A percentile compares a stretch with the other conserved stretches of the same genome.
Evolutionary conservation across 345 rosid species (phyloP).

Genomic region (Streptanthus diversifolius): DNA sequence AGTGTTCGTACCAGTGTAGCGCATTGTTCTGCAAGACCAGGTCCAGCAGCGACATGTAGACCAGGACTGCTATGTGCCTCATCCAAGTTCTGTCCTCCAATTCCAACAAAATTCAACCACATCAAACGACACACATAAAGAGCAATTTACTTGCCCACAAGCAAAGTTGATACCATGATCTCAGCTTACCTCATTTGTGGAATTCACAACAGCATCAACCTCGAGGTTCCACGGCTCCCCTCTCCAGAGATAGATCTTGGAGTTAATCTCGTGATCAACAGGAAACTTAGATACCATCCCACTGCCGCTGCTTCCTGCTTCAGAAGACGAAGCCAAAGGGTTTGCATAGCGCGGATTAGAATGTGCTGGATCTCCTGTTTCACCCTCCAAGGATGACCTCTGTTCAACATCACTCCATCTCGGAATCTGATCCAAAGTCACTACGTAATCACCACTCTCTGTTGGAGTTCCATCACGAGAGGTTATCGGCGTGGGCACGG

Average conservation of each 20-base stretch:
- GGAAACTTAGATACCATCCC: conserved; percentile 80
- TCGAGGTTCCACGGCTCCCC: conserved; percentile 97
- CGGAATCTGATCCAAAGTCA: conserved; percentile 85
- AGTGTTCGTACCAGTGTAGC: conserved; percentile 57
- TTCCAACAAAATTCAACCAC: conserved; percentile 2
- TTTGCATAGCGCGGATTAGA: conserved; percentile 61
- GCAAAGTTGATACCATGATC: not conserved
- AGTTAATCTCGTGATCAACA: conserved; percentile 78
- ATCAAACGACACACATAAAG: not conserved
- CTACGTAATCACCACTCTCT: conserved; percentile 58
- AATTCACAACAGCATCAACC: conserved; percentile 97
- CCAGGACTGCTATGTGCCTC: conserved; percentile 93
- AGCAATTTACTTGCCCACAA: not conserved
- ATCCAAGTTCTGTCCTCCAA: conserved; percentile 69
- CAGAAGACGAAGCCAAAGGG: conserved; percentile 58
- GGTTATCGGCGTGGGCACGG: conserved; percentile 51
- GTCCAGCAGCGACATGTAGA: conserved; percentile 95
- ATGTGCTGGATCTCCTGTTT: conserved; percentile 56
- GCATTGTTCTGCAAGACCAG: conserved; percentile 94
- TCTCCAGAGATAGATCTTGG: conserved; percentile 84
- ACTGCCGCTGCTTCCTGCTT: conserved; percentile 47
- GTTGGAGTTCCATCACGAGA: conserved; percentile 51
- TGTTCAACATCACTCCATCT: conserved; percentile 88
- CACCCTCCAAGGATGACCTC: conserved; percentile 49
- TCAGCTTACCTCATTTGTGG: conserved; percentile 83